phyloP scores from a whole-genome alignment of 1,139 yeast species.

The Candida smagusa region DNA sequence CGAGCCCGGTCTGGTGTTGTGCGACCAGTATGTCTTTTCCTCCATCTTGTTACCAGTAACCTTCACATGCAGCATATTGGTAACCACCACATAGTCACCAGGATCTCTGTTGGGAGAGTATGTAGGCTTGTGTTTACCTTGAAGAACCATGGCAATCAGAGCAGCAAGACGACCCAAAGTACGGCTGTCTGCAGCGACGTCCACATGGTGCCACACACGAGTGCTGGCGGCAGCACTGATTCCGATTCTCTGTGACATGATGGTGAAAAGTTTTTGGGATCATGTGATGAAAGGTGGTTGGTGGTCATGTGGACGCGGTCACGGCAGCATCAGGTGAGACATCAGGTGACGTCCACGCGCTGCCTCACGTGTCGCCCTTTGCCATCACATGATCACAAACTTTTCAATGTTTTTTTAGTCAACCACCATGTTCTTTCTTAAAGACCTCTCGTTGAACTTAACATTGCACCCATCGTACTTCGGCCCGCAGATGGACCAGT shows the following conservation, averaged over 20 bases:
- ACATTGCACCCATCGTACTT: constrained; percentile 96
- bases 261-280: constrained; percentile 2
- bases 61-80: constrained; percentile 80
- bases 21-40: constrained; percentile 88
- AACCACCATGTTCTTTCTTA: constrained; percentile 45
- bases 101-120: constrained; percentile 72
- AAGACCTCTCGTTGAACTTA: constrained; percentile 86
- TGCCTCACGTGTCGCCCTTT: too few relatives aligned
- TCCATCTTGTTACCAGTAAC: constrained; percentile 81
- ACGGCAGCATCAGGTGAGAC: too few relatives aligned
- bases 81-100: constrained; percentile 96
- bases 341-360: too few relatives aligned
- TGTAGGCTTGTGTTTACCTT: constrained; percentile 96
- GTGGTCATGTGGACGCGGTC: too few relatives aligned
- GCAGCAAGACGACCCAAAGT: constrained; percentile 92
- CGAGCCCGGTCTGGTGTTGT: constrained; percentile 87
- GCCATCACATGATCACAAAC: too few relatives aligned
- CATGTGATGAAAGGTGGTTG: too few relatives aligned
- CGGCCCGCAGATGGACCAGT: constrained; percentile 97
- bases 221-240: constrained; percentile 73
- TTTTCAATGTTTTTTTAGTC: too few relatives aligned
- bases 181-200: constrained; percentile 77
- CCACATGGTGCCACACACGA: constrained; percentile 94
- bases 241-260: constrained; percentile 58
- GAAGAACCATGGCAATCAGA: constrained; percentile 78